A percentile compares a stretch with the other conserved stretches of the same genome.
Conservation (phyloP, 257 asterid species). For the Fraxinus anomala region DNA sequence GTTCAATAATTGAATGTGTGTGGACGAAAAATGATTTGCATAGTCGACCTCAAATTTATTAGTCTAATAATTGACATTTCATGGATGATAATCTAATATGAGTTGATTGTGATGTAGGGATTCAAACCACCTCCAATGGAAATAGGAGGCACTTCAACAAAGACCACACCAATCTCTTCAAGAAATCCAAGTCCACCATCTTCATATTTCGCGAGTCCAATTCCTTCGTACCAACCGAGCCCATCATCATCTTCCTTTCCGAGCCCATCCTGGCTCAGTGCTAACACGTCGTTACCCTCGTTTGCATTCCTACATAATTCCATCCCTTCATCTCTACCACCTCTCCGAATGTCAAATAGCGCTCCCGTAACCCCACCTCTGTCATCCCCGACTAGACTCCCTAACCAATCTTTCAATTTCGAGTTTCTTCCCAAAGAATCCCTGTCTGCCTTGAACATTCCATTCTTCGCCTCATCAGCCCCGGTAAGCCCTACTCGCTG, state of each 20-base stretch:
- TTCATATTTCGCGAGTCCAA: slow-evolving; percentile 64
- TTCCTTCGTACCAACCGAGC: slow-evolving; percentile 71
- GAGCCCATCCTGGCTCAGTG: slow-evolving; percentile 61
- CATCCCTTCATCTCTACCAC: slow-evolving; percentile 56
- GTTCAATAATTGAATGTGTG: too few species aligned
- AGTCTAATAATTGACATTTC: not conserved
- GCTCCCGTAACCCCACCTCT: slow-evolving; percentile 90
- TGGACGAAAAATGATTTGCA: too few species aligned
- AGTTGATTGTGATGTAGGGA: slow-evolving; percentile 42
- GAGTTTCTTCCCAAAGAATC: slow-evolving; percentile 51
- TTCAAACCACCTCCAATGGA: slow-evolving; percentile 48
- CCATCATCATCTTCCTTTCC: slow-evolving; percentile 70
- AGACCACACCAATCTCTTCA: slow-evolving; percentile 54
- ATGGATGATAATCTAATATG: slow-evolving; percentile 6
- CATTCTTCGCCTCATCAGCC: slow-evolving; percentile 66
- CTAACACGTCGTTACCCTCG: slow-evolving; percentile 45
- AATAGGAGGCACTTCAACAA: slow-evolving; percentile 36
- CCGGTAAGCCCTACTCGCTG: slow-evolving; percentile 75
- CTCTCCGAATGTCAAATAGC: slow-evolving; percentile 70
- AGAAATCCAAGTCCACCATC: slow-evolving; percentile 70
- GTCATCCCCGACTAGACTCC: slow-evolving; percentile 74
- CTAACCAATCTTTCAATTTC: slow-evolving; percentile 58
- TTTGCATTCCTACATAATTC: slow-evolving; percentile 59
- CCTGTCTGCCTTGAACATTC: slow-evolving; percentile 46
- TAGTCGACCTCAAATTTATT: too few species aligned